phyloP scores from a whole-genome alignment of 2,329 filamentous ascomycete genomes.

The Xylariaceae sp. region DNA sequence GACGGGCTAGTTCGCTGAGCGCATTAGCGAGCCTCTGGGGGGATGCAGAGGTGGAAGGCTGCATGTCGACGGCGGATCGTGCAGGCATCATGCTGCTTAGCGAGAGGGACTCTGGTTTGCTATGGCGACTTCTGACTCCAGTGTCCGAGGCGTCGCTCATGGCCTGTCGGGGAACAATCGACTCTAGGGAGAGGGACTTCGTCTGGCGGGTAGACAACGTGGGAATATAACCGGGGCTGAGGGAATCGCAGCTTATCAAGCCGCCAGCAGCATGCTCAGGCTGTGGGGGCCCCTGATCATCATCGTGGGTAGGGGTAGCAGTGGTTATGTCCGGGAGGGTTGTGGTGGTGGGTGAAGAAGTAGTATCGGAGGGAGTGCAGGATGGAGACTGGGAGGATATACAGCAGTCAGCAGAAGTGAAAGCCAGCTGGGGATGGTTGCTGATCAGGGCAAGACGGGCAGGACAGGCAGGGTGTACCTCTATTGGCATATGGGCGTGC shows the following conservation, averaged over 20 bases:
- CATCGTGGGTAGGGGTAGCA: conserved; percentile 23
- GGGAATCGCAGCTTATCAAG: conserved; percentile 23
- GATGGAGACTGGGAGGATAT: conserved; percentile 12
- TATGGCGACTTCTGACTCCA: conserved; percentile 52
- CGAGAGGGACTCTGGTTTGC: conserved; percentile 58
- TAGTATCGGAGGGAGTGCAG: conserved; percentile 10
- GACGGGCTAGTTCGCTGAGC: conserved; percentile 48
- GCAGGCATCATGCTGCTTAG: conserved; percentile 55
- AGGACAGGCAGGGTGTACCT: not conserved
- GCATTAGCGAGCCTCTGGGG: conserved; percentile 60
- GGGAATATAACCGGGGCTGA: conserved; percentile 28
- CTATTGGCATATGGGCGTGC: not conserved
- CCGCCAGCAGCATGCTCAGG: conserved; percentile 26
- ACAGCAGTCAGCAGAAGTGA: conserved; percentile 16
- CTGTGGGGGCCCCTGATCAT: conserved; percentile 19
- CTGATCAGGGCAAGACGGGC: not conserved
- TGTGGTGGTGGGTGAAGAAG: not conserved
- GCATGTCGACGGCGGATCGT: conserved; percentile 33
- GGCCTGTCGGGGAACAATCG: conserved; percentile 70
- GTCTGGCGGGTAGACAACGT: conserved; percentile 39
- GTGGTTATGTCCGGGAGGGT: conserved; percentile 21
- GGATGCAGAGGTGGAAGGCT: conserved; percentile 40
- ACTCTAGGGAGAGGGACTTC: conserved; percentile 55
- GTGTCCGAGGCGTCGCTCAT: conserved; percentile 78
- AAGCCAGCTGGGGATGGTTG: conserved; percentile 16